Conservation (phyloP, 2,329 filamentous ascomycete species). For the Phyllosticta citrichinensis region DNA sequence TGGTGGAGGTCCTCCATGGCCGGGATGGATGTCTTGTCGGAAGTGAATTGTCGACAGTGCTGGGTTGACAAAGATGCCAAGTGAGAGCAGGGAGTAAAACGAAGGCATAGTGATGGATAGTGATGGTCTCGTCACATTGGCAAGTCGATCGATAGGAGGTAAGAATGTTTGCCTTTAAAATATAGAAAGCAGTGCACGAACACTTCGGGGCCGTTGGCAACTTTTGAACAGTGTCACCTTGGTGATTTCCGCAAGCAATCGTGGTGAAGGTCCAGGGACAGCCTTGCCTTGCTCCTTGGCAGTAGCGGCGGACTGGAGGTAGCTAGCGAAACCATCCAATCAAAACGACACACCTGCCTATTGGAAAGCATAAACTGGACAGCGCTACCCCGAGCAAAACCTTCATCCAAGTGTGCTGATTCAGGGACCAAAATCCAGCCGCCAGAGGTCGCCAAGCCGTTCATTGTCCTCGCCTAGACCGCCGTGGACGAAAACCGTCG, state of each 20-base stretch:
- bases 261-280: neutral
- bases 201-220: neutral
- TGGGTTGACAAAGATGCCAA: neutral
- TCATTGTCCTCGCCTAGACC: slow-evolving; percentile 44
- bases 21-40: neutral
- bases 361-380: neutral
- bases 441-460: slow-evolving; percentile 42
- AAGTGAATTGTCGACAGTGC: neutral
- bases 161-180: neutral
- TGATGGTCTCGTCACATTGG: neutral
- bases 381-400: neutral
- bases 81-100: neutral
- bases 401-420: neutral
- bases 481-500: slow-evolving; percentile 38
- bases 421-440: slow-evolving; percentile 22
- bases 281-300: neutral
- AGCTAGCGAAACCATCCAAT: neutral
- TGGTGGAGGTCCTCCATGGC: slow-evolving; percentile 5
- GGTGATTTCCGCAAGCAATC: neutral
- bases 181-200: neutral
- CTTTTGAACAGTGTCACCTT: neutral
- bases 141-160: accelerated
- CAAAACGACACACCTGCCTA: neutral
- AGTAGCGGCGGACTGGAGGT: neutral
- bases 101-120: neutral